phyloP scores from a whole-genome alignment of 2,329 filamentous ascomycete genomes.

The Alternaria brassicae region DNA sequence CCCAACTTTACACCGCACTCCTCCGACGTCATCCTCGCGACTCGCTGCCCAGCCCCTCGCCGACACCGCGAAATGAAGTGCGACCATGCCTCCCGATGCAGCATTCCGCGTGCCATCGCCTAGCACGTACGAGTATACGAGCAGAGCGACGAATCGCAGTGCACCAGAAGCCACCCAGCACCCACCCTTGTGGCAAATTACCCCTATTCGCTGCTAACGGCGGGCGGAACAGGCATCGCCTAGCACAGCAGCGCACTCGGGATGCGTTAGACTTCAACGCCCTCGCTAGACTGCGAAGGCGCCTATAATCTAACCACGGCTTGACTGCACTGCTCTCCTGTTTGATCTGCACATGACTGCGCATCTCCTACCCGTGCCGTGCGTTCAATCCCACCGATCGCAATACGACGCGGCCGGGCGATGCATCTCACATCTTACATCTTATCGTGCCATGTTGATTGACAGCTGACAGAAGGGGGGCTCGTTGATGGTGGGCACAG shows the following conservation, averaged over 20 bases:
- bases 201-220: slow-evolving; percentile 15
- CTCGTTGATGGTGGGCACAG: slow-evolving; percentile 3
- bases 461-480: slow-evolving; percentile 3
- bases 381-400: slow-evolving; percentile 11
- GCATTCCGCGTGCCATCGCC: neutral
- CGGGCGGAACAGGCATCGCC: slow-evolving; percentile 6
- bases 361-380: slow-evolving; percentile 2
- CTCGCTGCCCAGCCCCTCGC: neutral
- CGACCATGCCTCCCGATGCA: neutral
- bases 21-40: slow-evolving; percentile 1
- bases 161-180: slow-evolving; percentile 7
- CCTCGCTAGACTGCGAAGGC: slow-evolving; percentile 8
- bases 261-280: slow-evolving; percentile 13
- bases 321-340: slow-evolving; percentile 14
- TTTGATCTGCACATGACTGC: slow-evolving; percentile 25
- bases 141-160: slow-evolving; percentile 7
- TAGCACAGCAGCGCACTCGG: neutral
- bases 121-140: slow-evolving; percentile 13
- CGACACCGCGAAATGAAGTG: slow-evolving; percentile 3
- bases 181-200: slow-evolving; percentile 17
- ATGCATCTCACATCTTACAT: neutral
- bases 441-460: neutral
- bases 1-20: neutral
- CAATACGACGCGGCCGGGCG: neutral
- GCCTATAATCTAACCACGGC: slow-evolving; percentile 5